These are phyloP conservation scores for Aspergillus quadrilineatus DNA, from an alignment of 2,329 filamentous ascomycete species.

Conservation along the genomic window DNA sequence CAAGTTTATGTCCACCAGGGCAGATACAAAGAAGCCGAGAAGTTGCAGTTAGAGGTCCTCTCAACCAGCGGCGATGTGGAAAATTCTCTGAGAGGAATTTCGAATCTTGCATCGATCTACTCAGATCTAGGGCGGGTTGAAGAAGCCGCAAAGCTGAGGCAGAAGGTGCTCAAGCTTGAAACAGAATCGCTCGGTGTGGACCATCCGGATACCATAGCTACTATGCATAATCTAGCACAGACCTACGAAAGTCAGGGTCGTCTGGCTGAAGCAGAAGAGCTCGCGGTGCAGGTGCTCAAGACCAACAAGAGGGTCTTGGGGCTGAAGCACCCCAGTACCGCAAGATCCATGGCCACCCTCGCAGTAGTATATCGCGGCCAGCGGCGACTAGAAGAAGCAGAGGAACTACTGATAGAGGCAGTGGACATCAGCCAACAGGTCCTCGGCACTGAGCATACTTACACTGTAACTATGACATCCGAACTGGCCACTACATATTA, in stretches of 20 bases:
- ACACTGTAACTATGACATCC: slow-evolving; percentile 21
- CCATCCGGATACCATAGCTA: neutral
- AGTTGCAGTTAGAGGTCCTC: neutral
- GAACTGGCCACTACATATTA: slow-evolving; percentile 14
- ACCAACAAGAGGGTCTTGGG: too few relatives aligned
- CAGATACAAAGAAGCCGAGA: neutral
- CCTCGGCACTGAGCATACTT: neutral
- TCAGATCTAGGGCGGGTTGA: neutral
- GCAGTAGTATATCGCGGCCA: neutral
- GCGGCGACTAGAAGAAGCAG: neutral
- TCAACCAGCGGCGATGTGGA: too few relatives aligned
- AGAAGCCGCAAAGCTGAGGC: neutral
- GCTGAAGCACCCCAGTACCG: neutral
- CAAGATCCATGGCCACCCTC: neutral
- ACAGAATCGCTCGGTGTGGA: neutral
- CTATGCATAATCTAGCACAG: neutral
- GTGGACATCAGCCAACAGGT: neutral
- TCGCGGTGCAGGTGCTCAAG: neutral
- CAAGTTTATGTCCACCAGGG: neutral
- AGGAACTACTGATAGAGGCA: neutral
- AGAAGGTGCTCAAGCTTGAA: neutral
- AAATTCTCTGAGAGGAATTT: neutral
- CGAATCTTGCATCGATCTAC: neutral
- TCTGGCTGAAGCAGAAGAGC: neutral
- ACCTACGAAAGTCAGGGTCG: neutral